Evolutionary conservation across 371 early-diverging fungal species (phyloP), one percentile per base, ranked within the genome.

Genomic region (Gilbertella persicaria): DNA sequence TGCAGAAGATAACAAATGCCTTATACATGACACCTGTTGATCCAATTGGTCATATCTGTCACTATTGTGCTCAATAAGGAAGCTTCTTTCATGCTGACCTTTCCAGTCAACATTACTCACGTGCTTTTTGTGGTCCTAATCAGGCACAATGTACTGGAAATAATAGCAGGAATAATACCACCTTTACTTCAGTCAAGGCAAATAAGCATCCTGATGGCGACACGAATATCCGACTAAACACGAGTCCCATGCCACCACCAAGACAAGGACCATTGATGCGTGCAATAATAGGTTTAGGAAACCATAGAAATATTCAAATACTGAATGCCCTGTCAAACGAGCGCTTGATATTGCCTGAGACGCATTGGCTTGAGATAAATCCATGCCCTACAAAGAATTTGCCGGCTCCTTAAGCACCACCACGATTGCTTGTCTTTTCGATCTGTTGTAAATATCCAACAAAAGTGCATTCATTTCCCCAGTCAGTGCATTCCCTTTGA

Each of bases 301-400:
- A 79, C 7, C 47, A 35, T 71, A 65, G 13, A 87, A 56, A 6
- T 69, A 60, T n/a, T 81, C 69, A 58, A 45, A 80, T 6, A 64
- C 66, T 30, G 53, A 52, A 3, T 58, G 41, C 2, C 66, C 79
- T 42, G 36, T 36, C 19, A 79, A 67, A 1, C 65, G 53, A 3
- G 60, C 66, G 20, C 71, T 62, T 48, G 62, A 45, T 36, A 66
- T n/a, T n/a, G 66, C 65, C 57, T 20, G 43, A 12, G 55, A 62
- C 45, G 55, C 58, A 48, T 19, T 58, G 45, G 16, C 63, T 62
- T 33, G 62, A 19, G 76, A 69, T 30, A 85, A 58, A 58, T 86
- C 85, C 86, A 88, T 86, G 38, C 90, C 90, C 1, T 85, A 62
- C 88, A 87, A 59, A 89, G 66, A 75, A 89, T 45, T 85, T 86